Base-by-base conservation (phyloP, 805 yeast genomes). In the Saccharomycopsis guyanensis region DNA sequence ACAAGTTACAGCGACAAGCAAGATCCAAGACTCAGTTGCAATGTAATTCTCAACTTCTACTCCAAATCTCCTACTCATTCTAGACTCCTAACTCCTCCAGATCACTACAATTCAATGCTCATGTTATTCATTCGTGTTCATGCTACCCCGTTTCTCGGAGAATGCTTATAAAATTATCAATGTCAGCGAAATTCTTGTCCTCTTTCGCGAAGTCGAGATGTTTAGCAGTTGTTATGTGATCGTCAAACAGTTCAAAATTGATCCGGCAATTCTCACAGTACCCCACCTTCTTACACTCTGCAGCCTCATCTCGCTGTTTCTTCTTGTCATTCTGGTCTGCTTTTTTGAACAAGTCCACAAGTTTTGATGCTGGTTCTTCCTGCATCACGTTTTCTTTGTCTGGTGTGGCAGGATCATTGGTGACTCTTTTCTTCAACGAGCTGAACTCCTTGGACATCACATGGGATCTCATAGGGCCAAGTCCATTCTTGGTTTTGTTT, bases 241-340 rank as follows among this genome's bases (percentile, higher is more conserved):
- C 85, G 22, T 79, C 85, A 57, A 88, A 80, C 54, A 78, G 76
- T 43, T 84, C 89, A 59, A 84, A 91, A 59, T 81, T 81, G 50
- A 82, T 83, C 20, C 91, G 71, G 64, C 98, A 91, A 59, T 91
- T 91, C 60, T 91, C 98, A 65, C 98, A 91, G 63, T 86, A 89
- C 0, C 97, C 97, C 29, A n/a, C 18, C 19, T 42, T 41, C 35
- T 16, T 16, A 7, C 16, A 13, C 16, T 43, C 48, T 24, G 49
- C 38, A 37, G 47, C 42, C 40, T 35, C 52, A 25, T 27, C 15
- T 13, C 24, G 43, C 22, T 19, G 47, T 34, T 42, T 50, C 39
- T 39, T 42, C 44, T 27, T 38, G 42, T 23, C 29, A 23, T 27
- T 52, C 51, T 42, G 38, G 20, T 25, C 40, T 31, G 35, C 40